Conservation (phyloP, 768 basidiomycete species). For the Mrakia blollopis region DNA sequence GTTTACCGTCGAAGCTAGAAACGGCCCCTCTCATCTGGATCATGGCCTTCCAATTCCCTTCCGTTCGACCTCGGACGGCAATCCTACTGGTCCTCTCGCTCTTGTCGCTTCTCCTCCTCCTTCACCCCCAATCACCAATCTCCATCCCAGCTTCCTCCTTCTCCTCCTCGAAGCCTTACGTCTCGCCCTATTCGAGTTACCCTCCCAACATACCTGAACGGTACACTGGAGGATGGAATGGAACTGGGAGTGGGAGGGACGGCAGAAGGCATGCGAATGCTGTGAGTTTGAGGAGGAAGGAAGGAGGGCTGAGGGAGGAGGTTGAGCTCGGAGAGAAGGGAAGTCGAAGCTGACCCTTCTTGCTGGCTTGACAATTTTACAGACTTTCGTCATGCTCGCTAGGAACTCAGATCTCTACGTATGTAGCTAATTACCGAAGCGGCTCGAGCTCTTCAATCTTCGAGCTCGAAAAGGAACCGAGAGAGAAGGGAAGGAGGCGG, state of each 20-base stretch:
- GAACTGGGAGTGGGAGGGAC: not conserved
- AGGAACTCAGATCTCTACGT: slow-evolving; percentile 32
- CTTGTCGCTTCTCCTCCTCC: slow-evolving; percentile 2
- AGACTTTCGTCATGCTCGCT: slow-evolving; percentile 26
- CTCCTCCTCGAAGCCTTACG: not conserved
- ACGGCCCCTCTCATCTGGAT: no score
- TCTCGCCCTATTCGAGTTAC: not conserved
- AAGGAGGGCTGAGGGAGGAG: no score
- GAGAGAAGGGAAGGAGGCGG: no score
- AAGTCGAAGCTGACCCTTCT: not conserved
- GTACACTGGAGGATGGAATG: not conserved
- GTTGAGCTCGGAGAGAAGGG: no score
- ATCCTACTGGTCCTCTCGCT: not conserved
- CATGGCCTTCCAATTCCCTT: slow-evolving; percentile 8
- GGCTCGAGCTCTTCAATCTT: not conserved
- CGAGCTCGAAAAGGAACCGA: not conserved
- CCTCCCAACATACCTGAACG: slow-evolving; percentile 15
- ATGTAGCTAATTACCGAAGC: not conserved
- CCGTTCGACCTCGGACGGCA: slow-evolving; percentile 9
- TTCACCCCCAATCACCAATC: slow-evolving; percentile 15
- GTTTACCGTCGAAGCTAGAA: no score
- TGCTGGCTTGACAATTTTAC: not conserved
- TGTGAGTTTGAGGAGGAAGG: not conserved
- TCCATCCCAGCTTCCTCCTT: not conserved
- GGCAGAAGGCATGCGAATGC: slow-evolving; percentile 24